These are phyloP conservation scores for Cercospora sp. DNA, from an alignment of 2,329 filamentous ascomycete genomes.

Conservation along the genomic window DNA sequence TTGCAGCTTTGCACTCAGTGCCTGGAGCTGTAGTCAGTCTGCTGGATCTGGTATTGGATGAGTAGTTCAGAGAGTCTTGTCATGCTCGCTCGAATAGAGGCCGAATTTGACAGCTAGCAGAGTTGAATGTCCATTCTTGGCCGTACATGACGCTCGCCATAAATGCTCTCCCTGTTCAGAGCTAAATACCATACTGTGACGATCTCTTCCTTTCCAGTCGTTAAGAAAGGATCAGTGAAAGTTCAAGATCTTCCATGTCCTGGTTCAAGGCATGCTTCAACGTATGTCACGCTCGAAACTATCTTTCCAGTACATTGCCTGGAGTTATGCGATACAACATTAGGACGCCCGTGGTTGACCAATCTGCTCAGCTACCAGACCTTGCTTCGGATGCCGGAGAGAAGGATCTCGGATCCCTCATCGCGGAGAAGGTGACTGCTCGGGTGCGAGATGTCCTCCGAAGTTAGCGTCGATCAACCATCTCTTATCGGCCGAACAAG, in stretches of 20 bases:
- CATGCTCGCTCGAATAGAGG: background rate
- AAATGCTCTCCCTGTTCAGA: too few species aligned
- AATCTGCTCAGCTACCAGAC: background rate
- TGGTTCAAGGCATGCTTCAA: too few species aligned
- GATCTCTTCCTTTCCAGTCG: too few species aligned
- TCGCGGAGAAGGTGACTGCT: background rate
- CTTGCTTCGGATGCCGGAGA: background rate
- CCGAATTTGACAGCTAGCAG: too few species aligned
- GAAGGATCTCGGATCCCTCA: background rate
- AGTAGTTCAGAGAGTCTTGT: background rate
- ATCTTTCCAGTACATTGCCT: too few species aligned
- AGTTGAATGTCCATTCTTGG: too few species aligned
- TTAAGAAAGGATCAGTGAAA: too few species aligned
- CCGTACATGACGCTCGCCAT: too few species aligned
- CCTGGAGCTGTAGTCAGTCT: background rate
- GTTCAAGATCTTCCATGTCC: too few species aligned
- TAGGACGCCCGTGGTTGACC: background rate
- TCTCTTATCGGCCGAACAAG: background rate
- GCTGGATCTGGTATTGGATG: background rate
- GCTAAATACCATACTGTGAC: too few species aligned
- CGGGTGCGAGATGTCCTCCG: background rate
- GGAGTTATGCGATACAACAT: too few species aligned
- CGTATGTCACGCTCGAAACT: too few species aligned
- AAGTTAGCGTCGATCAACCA: background rate
- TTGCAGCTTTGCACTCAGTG: background rate